Evolutionary conservation across 2,329 filamentous ascomycete species (phyloP).

Genomic region (Fusarium sp.): DNA sequence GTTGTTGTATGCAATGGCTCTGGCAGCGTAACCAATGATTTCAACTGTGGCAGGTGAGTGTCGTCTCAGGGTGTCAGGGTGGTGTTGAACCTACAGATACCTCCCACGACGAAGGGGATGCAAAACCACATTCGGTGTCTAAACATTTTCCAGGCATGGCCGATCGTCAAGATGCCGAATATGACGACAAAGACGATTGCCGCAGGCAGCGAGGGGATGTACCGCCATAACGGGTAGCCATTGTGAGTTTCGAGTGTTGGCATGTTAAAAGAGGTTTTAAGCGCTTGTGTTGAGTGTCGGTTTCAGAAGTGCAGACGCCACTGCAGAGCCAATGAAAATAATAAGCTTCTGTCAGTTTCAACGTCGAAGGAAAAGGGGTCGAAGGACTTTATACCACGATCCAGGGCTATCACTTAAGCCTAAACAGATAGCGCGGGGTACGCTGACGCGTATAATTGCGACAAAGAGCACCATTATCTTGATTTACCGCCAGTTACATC

Average conservation of each 20-base stretch:
- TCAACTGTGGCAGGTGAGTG: neutral
- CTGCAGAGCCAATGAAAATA: neutral
- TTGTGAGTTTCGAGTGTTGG: conserved; percentile 37
- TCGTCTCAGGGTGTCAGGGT: neutral
- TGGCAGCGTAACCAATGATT: neutral
- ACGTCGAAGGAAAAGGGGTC: neutral
- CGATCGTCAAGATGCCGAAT: conserved; percentile 52
- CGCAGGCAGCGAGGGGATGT: conserved; percentile 54
- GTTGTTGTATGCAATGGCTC: neutral
- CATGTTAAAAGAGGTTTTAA: conserved; percentile 9
- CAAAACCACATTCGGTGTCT: conserved; percentile 59
- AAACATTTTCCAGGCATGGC: conserved; percentile 54
- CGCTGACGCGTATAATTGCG: conserved; percentile 3
- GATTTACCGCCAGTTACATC: neutral
- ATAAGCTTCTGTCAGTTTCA: neutral
- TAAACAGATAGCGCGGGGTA: neutral
- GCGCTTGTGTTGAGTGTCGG: neutral
- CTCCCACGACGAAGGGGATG: conserved; percentile 55
- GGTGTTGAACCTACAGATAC: conserved; percentile 37
- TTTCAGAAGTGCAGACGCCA: neutral
- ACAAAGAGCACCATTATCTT: neutral
- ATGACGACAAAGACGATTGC: conserved; percentile 56
- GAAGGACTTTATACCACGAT: neutral
- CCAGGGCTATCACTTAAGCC: neutral
- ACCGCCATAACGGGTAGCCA: conserved; percentile 40